Conservation (phyloP, 345 rosid species). For the Eucalyptus curtisii region DNA sequence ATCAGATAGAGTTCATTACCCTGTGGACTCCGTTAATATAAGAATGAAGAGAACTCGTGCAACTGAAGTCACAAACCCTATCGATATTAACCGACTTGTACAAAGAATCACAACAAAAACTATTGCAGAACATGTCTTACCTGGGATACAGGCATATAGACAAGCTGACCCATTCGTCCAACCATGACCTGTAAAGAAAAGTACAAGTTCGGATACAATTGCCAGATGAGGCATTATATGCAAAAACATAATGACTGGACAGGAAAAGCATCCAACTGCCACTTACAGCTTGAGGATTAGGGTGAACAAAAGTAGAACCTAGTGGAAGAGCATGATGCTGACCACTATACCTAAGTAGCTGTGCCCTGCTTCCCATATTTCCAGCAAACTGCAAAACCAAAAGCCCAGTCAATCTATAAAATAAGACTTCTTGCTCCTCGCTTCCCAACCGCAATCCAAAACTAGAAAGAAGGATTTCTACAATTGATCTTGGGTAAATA, state of each 20-base stretch:
- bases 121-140: conserved; percentile 21
- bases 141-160: conserved; percentile 66
- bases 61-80: neutral
- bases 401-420: neutral
- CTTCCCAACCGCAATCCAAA: neutral
- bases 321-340: conserved; percentile 60
- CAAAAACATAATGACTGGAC: neutral
- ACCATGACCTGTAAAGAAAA: conserved; percentile 44
- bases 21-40: neutral
- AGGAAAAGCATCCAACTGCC: neutral
- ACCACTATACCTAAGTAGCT: conserved; percentile 41
- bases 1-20: neutral
- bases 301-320: conserved; percentile 45
- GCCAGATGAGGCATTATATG: neutral
- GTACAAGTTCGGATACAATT: neutral
- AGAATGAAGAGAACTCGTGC: neutral
- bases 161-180: conserved; percentile 59
- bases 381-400: conserved; percentile 31
- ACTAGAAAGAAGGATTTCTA: neutral
- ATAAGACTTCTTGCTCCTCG: neutral
- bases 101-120: neutral
- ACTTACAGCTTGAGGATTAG: conserved; percentile 55
- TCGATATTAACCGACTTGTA: neutral
- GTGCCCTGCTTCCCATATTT: conserved; percentile 50
- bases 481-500: neutral